Evolutionary conservation across 108 stramenopile genomes (phyloP).

Genomic region (Nitzschia palea): DNA sequence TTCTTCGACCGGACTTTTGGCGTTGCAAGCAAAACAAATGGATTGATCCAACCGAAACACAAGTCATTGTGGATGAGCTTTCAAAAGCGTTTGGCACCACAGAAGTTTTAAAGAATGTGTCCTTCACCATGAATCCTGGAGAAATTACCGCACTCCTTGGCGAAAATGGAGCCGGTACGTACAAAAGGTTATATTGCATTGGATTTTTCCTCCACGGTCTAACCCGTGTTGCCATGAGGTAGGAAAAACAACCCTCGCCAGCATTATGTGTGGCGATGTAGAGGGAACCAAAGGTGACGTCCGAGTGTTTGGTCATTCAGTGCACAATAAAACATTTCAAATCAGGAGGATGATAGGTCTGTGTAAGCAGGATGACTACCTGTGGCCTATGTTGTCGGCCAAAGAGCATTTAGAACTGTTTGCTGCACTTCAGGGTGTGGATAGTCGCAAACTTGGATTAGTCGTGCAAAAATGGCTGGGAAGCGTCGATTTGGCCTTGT

Average conservation of each 20-base stretch:
- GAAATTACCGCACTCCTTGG: constrained; percentile 61
- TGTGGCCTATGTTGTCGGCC: constrained; percentile 81
- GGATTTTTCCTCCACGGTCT: not conserved
- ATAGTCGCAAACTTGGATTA: constrained; percentile 1
- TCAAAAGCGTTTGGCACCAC: constrained; percentile 48
- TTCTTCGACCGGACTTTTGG: constrained; percentile 45
- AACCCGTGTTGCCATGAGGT: not conserved
- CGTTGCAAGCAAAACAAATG: constrained; percentile 1
- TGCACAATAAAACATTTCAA: constrained; percentile 19
- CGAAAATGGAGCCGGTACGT: constrained; percentile 45
- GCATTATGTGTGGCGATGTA: constrained; percentile 74
- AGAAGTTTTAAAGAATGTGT: constrained; percentile 50
- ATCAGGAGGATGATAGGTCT: constrained; percentile 49
- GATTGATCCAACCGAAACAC: not conserved
- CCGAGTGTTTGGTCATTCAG: constrained; percentile 44
- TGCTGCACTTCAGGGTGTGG: constrained; percentile 63
- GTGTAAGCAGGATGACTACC: constrained; percentile 84
- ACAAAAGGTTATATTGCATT: not conserved
- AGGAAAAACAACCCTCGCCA: constrained; percentile 76
- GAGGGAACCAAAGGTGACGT: constrained; percentile 61
- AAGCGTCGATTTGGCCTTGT: constrained; percentile 42
- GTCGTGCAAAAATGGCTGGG: constrained; percentile 44
- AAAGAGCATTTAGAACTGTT: constrained; percentile 85
- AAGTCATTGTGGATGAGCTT: constrained; percentile 31
- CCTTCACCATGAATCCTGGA: constrained; percentile 39